Conservation (phyloP, 805 yeast species). For the Saccharomyces cerevisiae region DNA sequence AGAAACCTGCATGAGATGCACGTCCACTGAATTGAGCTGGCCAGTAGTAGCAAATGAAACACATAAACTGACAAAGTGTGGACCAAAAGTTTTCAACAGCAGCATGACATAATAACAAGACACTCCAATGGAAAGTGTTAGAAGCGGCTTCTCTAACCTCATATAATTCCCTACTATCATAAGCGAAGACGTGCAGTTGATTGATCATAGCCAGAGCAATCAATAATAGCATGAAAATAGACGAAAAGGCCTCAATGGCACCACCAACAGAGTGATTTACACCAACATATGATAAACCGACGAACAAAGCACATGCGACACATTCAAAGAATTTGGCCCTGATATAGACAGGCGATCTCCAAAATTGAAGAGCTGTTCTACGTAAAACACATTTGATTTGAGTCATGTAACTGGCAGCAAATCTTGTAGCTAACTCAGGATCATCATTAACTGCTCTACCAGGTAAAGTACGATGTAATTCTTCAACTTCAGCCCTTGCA, state of each 20-base stretch:
- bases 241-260: constrained; percentile 54
- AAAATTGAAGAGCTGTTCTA: constrained; percentile 52
- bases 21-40: constrained; percentile 37
- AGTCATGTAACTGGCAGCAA: constrained; percentile 37
- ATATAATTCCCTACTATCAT: constrained; percentile 51
- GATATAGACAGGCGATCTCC: constrained; percentile 56
- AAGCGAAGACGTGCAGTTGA: constrained; percentile 57
- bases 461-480: constrained; percentile 42
- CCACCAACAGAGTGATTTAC: constrained; percentile 57
- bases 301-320: constrained; percentile 47
- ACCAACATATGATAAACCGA: constrained; percentile 58
- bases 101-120: constrained; percentile 40
- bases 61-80: constrained; percentile 34
- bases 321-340: constrained; percentile 51
- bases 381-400: constrained; percentile 40
- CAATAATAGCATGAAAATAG: constrained; percentile 49
- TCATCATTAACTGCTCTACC: constrained; percentile 28
- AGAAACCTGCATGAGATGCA: constrained; percentile 46
- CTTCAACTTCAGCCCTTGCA: constrained; percentile 44
- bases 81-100: constrained; percentile 44
- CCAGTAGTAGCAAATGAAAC: constrained; percentile 42
- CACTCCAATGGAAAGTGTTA: constrained; percentile 60
- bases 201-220: constrained; percentile 46
- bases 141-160: constrained; percentile 72
- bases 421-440: constrained; percentile 34